These are phyloP conservation scores for Entomortierella lignicola DNA, from an alignment of 192 early-diverging fungal species.

Conservation along the genomic window DNA sequence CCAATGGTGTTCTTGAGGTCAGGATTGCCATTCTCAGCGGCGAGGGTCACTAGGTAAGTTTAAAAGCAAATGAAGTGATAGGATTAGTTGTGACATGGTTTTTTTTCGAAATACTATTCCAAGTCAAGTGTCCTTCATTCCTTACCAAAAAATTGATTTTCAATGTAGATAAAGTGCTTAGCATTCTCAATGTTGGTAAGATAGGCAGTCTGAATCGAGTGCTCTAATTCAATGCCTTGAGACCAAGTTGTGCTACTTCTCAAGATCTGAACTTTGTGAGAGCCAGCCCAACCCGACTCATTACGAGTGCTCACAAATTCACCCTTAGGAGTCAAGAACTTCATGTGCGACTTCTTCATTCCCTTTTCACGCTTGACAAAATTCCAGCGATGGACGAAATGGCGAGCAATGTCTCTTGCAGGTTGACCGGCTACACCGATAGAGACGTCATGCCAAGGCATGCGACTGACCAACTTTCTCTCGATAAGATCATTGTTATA, in stretches of 20 bases:
- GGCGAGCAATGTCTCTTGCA: slow-evolving; percentile 86
- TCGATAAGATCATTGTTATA: slow-evolving; percentile 62
- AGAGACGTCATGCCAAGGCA: slow-evolving; percentile 93
- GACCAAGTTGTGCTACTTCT: slow-evolving; percentile 80
- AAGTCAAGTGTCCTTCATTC: neutral
- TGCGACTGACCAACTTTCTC: slow-evolving; percentile 65
- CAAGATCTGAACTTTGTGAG: slow-evolving; percentile 76
- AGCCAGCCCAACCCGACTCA: slow-evolving; percentile 68
- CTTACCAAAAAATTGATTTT: slow-evolving; percentile 94
- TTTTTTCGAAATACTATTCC: too few relatives aligned
- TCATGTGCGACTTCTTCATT: slow-evolving; percentile 66
- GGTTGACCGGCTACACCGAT: slow-evolving; percentile 82
- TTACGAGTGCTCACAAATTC: slow-evolving; percentile 74
- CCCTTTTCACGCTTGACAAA: slow-evolving; percentile 82
- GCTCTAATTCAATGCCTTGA: slow-evolving; percentile 70
- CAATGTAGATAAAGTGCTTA: slow-evolving; percentile 93
- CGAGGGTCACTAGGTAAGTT: slow-evolving; percentile 58
- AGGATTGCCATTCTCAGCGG: slow-evolving; percentile 52
- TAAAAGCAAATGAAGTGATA: neutral
- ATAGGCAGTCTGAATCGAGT: slow-evolving; percentile 88
- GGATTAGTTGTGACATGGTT: too few relatives aligned
- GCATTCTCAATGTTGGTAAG: slow-evolving; percentile 76
- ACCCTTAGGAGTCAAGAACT: slow-evolving; percentile 80
- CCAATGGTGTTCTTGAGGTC: slow-evolving; percentile 87
- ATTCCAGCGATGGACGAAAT: slow-evolving; percentile 95